phyloP scores from a whole-genome alignment of 768 basidiomycete genomes.

The Pulveroboletus ravenelii region DNA sequence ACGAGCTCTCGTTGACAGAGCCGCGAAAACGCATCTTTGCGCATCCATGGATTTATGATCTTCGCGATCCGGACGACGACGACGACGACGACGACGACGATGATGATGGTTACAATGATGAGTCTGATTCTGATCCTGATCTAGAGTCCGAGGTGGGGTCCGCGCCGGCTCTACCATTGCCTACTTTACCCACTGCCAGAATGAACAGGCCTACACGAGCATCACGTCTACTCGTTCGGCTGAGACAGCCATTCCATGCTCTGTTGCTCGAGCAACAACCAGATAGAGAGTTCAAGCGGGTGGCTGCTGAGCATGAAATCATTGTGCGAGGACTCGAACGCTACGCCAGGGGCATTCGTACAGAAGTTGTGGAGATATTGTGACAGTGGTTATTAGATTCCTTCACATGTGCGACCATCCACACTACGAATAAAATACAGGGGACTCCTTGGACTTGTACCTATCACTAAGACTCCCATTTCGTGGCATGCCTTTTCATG shows the following conservation, averaged over 20 bases:
- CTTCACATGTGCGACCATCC: no score
- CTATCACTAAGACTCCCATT: no score
- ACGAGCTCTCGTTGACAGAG: not conserved
- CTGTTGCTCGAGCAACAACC: conserved; percentile 7
- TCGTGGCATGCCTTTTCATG: no score
- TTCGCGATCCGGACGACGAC: not conserved
- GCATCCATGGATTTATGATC: conserved; percentile 11
- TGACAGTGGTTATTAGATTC: not conserved
- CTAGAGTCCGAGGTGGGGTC: no score
- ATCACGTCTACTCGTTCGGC: not conserved
- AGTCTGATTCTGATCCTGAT: no score
- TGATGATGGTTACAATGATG: no score
- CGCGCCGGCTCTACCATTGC: no score
- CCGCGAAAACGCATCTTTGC: conserved; percentile 1
- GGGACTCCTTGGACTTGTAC: no score
- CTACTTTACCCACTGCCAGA: not conserved
- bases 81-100: no score
- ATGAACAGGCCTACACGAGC: not conserved
- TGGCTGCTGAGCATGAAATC: no score
- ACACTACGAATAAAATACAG: no score
- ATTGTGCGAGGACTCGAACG: not conserved
- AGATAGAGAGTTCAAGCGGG: conserved; percentile 15
- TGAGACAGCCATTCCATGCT: not conserved
- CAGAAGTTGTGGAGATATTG: not conserved
- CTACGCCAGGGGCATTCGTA: not conserved